Evolutionary conservation across 768 basidiomycete species (phyloP), one percentile per base, ranked within the genome.

Genomic region (Rhizopogon vulgaris): DNA sequence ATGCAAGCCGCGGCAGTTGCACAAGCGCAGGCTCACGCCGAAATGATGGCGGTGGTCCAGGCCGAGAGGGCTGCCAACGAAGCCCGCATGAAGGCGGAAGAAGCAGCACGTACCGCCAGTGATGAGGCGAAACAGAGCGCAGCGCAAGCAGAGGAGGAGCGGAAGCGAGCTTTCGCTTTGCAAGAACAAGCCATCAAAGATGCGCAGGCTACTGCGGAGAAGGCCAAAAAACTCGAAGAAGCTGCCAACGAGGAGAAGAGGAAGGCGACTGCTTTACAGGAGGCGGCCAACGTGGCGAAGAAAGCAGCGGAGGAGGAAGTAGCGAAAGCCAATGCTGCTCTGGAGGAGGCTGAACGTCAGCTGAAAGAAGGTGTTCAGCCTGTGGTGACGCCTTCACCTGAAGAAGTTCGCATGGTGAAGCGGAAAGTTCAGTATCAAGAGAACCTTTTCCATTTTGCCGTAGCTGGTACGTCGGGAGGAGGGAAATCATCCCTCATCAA

Each of bases 401-500:
- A 50, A 12, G 68, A 69, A 24, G 52, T 65, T 15, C 52, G 38
- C 27, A 60, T 47, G 14, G 56, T 58, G 11, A 65, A 63, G 48
- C 36, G 50, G 25, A 61, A 57, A 39, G 32, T 64, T 11, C 58
- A 54, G 37, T 66, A 66, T 53, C 55, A 54, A 43, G 62, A 71
- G n/a, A 60, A 64, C 0, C 15, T 58, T 28, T 63, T 66, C 52
- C 66, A 67, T 39, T 59, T 63, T 25, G 63, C 64, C 3, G 41
- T 68, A 1, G 61, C 61, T 17, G 66, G 66, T 0, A 47, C 62
- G 17, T 59, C 62, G 4, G 66, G 66, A 17, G 61, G 62, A 6
- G 66, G 66, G 1, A 67, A 67, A 48, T 67, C 64, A 1, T 62
- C 66, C 30, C 47, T 65, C 46, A 57, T 67, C 54, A 3, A 18